Evolutionary conservation across 2,329 filamentous ascomycete genomes (phyloP), one percentile per base, ranked within the genome.

Genomic region (Sphaerulina musiva): DNA sequence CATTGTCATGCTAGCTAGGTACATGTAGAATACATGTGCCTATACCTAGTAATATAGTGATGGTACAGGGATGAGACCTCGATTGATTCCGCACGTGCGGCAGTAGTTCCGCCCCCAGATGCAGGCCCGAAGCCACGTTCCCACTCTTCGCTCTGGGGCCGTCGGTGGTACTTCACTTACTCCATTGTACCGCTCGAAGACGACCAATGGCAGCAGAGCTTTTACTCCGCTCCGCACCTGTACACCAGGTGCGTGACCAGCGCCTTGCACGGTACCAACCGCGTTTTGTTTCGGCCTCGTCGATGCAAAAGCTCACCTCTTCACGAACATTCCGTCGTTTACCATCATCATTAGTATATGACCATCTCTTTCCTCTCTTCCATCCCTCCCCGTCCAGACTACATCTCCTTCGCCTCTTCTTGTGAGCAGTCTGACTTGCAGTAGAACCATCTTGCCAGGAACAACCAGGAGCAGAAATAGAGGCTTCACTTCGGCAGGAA

Each of bases 181-280:
- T 38, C 41, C 29, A 51, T 39, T 31, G 29, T 39, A 42, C 48
- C 32, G n/a, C 41, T 39, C 26, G 6, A 9, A 23, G 26, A 40
- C 38, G 31, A 42, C 54, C 57, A 59, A 59, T 57, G 51, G 54
- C 29, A 41, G 26, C 26, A 48, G 23, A 49, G 52, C 46, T 50
- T 53, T 54, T 56, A 57, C 53, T 34, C 51, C 34, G 20, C 20
- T 20, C 20, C 20, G 58, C 48, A 56, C 58, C 50, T 53, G 55
- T 50, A 46, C 41, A 53, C 44, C 55, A 10, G 31, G 17, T 44
- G 17, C 12, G 34, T 38, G 34, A 14, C 43, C 39, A 17, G n/a
- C 12, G 42, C 39, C 39, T 44, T 34, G 44, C 46, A 48, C 42
- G 43, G 17, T 40, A 32, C 32, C 20, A 42, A 42, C 45, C 41